Base-by-base conservation (phyloP, 2,329 filamentous ascomycete species). In the Pyricularia sp. region DNA sequence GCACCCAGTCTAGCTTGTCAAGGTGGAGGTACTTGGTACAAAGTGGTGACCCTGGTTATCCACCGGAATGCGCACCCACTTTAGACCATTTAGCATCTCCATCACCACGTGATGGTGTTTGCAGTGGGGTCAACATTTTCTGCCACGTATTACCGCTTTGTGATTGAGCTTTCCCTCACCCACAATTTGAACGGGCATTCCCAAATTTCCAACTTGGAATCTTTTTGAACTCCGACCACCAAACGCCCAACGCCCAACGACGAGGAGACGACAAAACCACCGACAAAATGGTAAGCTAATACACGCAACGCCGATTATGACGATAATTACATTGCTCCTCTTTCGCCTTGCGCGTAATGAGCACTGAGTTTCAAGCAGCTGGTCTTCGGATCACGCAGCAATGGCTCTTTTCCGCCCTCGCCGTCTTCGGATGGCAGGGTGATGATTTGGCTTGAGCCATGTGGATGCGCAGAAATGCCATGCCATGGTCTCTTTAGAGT, bases 401-500 rank as follows among this genome's bases (percentile, higher is more conserved):
- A 36, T 68, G 77, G 75, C 59, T 68, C 58, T 74, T 76, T 79
- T 76, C 66, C 59, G 31, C 81, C 80, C 59, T 63, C 79, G 78
- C 77, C 17, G 77, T 77, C 75, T 76, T 80, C 75, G 78, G 79
- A 79, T 79, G 59, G 59, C 25, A 71, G 75, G 81, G 85, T 87
- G 86, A 88, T 81, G 86, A 87, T 81, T 81, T 88, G 88, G 86
- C 88, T 90, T 86, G 87, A 90, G 87, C 78, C 25, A 63, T 42
- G 67, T 73, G 70, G 76, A 76, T 79, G 81, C 72, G 84, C 83
- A 83, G 83, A 83, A 83, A 87, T 84, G 85, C 81, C 80, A 78
- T 78, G 71, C 77, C 78, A 74, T 78, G 81, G 83, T 86, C 91
- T 95, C 92, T 90, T 84, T 96, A 96, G 93, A 97, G 93, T 91